Conservation (phyloP, 1,139 yeast genomes). For the Lodderomyces pseudojiufengensis region DNA sequence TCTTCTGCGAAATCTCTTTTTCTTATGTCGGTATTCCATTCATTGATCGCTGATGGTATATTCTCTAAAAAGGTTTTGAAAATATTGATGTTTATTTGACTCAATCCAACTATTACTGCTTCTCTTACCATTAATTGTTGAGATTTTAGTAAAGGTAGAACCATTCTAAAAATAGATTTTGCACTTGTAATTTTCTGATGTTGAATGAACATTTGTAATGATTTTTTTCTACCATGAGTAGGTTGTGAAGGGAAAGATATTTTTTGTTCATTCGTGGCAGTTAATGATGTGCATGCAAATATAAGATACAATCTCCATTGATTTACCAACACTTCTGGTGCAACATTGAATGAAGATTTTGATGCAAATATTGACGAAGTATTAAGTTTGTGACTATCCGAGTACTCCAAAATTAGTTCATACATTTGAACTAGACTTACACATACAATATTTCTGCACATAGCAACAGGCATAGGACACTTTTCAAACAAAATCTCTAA, state of each 20-base stretch:
- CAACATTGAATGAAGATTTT: conserved; percentile 26
- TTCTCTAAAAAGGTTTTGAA: conserved; percentile 80
- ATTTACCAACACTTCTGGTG: conserved; percentile 73
- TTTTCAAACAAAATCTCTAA: conserved; percentile 68
- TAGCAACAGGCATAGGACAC: conserved; percentile 92
- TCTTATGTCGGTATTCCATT: conserved; percentile 44
- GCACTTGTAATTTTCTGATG: conserved; percentile 94
- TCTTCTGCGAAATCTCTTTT: conserved; percentile 40
- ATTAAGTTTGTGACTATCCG: conserved; percentile 47
- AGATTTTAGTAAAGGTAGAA: conserved; percentile 72
- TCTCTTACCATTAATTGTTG: conserved; percentile 73
- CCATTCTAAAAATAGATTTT: conserved; percentile 83
- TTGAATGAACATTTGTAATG: conserved; percentile 76
- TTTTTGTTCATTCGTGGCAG: conserved; percentile 85
- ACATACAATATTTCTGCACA: conserved; percentile 91
- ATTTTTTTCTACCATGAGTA: conserved; percentile 66
- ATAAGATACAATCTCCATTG: conserved; percentile 89
- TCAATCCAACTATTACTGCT: conserved; percentile 80
- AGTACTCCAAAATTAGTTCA: conserved; percentile 65
- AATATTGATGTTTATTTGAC: conserved; percentile 87
- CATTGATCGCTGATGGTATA: conserved; percentile 58
- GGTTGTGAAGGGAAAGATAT: conserved; percentile 56
- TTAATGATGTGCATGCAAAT: conserved; percentile 88
- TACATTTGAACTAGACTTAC: conserved; percentile 86
- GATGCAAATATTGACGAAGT: conserved; percentile 39